phyloP scores from a whole-genome alignment of 2,329 filamentous ascomycete genomes.

The Aspergillus tanneri region DNA sequence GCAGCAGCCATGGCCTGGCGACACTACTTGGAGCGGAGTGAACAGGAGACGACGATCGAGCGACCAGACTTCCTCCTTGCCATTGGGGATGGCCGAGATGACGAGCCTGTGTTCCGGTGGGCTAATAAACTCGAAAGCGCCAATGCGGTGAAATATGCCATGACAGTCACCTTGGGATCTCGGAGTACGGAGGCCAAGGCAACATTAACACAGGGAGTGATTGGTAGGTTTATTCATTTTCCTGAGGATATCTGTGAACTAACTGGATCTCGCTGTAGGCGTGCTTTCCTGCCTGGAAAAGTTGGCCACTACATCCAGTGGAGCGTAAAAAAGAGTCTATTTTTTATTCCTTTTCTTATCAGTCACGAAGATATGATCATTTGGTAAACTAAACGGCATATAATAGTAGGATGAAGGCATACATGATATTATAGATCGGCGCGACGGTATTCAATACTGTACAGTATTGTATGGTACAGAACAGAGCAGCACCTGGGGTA shows the following conservation, averaged over 20 bases:
- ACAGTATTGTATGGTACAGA: too few species aligned
- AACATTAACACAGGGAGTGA: slow-evolving; percentile 87
- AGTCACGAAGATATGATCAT: too few species aligned
- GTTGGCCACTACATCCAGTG: slow-evolving; percentile 40
- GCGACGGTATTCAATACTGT: neutral
- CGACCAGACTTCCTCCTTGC: slow-evolving; percentile 82
- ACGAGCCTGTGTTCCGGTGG: slow-evolving; percentile 93
- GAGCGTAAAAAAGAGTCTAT: neutral
- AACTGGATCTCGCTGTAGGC: slow-evolving; percentile 35
- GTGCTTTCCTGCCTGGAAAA: slow-evolving; percentile 56
- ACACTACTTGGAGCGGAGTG: slow-evolving; percentile 58
- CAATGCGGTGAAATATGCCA: slow-evolving; percentile 64
- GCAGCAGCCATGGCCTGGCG: slow-evolving; percentile 74
- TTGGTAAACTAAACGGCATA: neutral
- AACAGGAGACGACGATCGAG: slow-evolving; percentile 37
- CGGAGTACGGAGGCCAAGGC: slow-evolving; percentile 84
- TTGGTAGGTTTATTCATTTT: slow-evolving; percentile 60
- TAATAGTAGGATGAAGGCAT: neutral
- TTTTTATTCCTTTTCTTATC: neutral
- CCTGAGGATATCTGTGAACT: slow-evolving; percentile 4
- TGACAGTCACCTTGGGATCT: slow-evolving; percentile 81
- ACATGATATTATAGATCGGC: neutral
- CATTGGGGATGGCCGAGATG: slow-evolving; percentile 85
- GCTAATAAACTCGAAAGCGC: slow-evolving; percentile 71
- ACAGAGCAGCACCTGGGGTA: too few species aligned